Base-by-base conservation (phyloP, 2,329 filamentous ascomycete species). In the Colletotrichum theobromicola region DNA sequence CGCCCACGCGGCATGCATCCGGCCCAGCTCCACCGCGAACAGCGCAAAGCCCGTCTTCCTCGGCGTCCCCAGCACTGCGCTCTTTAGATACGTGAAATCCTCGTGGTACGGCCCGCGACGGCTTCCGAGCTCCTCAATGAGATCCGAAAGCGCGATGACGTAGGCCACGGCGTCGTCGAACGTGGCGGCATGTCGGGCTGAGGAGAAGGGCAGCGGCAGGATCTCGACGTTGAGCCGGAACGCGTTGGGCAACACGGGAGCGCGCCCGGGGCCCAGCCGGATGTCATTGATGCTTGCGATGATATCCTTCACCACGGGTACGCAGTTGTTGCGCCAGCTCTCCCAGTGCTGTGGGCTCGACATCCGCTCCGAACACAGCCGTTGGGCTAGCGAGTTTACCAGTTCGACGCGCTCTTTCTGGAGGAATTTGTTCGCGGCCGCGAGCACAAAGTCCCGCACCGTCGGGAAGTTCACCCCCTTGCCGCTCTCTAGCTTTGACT, bases 41-140 rank as follows among this genome's bases (percentile, higher is more conserved):
- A 21, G 24, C 26, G 58, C 58, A 26, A 35, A 50, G 18, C 32
- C 18, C 4, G 13, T 34, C 5, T 57, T 67, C 21, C 4, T 32
- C 13, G 18, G 28, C 12, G 28, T 7, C 32, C n/a, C 8, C n/a
- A 24, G 10, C 28, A 55, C 13, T 8, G n/a, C 16, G 4, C 76
- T 26, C 46, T 76, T 75, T 26, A 81, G 42, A 2, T 58, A 46
- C 9, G 58, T 18, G 32, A 81, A 77, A 26, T 80, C 78, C 1
- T 66, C 53, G 37, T 81, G 80, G 24, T 81, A 81, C 1, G 78
- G 80, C 9, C 24, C 8, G 12, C 37, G 72, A 1, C 76, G 76
- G 1, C 9, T 37, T 1, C 65, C 74, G 1, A 81, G 77, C 30
- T 26, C 18, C 2, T 68, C 63, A 4, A 79, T 67, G 2, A 78